Conservation (phyloP, 1,284 basidiomycete species). For the Puccinia polysora region DNA sequence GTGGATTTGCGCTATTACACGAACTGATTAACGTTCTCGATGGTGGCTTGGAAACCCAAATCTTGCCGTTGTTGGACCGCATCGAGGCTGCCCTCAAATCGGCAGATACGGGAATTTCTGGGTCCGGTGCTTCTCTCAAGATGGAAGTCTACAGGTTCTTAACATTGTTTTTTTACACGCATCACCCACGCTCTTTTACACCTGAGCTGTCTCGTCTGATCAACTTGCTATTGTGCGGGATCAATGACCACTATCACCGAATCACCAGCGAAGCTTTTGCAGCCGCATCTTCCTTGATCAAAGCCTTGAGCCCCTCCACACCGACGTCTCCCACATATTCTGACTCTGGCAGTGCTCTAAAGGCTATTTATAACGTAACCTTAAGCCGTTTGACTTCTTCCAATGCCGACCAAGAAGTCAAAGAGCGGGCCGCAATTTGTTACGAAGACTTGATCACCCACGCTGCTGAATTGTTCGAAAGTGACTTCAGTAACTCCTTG, state of each 20-base stretch:
- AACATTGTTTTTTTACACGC: slow-evolving; percentile 34
- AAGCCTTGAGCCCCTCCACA: slow-evolving; percentile 50
- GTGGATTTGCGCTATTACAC: slow-evolving; percentile 74
- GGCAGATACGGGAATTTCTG: slow-evolving; percentile 49
- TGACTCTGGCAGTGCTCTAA: slow-evolving; percentile 60
- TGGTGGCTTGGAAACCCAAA: slow-evolving; percentile 72
- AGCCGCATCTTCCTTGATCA: slow-evolving; percentile 56
- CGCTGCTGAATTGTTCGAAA: slow-evolving; percentile 64
- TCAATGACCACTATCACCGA: slow-evolving; percentile 43
- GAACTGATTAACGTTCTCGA: slow-evolving; percentile 73
- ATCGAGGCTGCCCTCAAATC: slow-evolving; percentile 53
- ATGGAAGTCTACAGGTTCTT: slow-evolving; percentile 41
- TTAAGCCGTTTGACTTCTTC: slow-evolving; percentile 67
- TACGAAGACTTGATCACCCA: slow-evolving; percentile 80
- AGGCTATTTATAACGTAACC: slow-evolving; percentile 66
- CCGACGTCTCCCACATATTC: slow-evolving; percentile 60
- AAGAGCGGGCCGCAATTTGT: slow-evolving; percentile 72
- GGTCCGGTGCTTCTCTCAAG: slow-evolving; percentile 53
- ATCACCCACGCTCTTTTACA: slow-evolving; percentile 42
- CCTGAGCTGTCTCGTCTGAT: slow-evolving; percentile 29
- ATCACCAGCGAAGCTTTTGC: slow-evolving; percentile 70
- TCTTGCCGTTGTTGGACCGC: slow-evolving; percentile 57
- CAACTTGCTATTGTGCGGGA: slow-evolving; percentile 28
- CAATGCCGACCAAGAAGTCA: slow-evolving; percentile 86
- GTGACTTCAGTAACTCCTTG: slow-evolving; percentile 53